Conservation (phyloP, 192 early-diverging fungal species). For the Linnemannia exigua region DNA sequence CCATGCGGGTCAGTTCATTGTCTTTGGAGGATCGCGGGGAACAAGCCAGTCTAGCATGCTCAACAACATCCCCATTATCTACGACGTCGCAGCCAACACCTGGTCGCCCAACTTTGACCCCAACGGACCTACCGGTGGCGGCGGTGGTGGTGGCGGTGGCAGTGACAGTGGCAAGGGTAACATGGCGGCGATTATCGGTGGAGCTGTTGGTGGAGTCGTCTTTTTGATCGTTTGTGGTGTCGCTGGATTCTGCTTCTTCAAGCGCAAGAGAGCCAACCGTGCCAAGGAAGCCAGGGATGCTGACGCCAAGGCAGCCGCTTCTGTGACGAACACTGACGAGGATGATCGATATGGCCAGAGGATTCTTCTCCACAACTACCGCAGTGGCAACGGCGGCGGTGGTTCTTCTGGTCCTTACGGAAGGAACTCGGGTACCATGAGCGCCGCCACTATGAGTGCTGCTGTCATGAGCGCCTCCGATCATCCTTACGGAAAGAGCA, state of each 20-base stretch:
- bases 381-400: background rate
- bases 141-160: no score
- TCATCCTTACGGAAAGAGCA: no score
- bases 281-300: background rate
- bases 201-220: slow-evolving; percentile 9
- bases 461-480: no score
- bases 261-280: background rate
- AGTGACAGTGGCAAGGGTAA: background rate
- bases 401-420: background rate
- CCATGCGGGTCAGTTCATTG: slow-evolving; percentile 34
- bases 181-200: slow-evolving; percentile 12
- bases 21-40: slow-evolving; percentile 37
- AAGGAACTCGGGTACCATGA: no score
- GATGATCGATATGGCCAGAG: background rate
- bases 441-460: no score
- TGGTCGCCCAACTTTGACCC: slow-evolving; percentile 10
- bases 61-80: slow-evolving; percentile 12
- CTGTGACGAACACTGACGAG: background rate
- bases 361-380: background rate
- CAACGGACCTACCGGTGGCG: background rate
- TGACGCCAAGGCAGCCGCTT: background rate
- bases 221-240: background rate
- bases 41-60: slow-evolving; percentile 22
- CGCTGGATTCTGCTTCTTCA: background rate
- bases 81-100: background rate